Base-by-base conservation (phyloP, 2,329 filamentous ascomycete species). In the Colletotrichum siamense region DNA sequence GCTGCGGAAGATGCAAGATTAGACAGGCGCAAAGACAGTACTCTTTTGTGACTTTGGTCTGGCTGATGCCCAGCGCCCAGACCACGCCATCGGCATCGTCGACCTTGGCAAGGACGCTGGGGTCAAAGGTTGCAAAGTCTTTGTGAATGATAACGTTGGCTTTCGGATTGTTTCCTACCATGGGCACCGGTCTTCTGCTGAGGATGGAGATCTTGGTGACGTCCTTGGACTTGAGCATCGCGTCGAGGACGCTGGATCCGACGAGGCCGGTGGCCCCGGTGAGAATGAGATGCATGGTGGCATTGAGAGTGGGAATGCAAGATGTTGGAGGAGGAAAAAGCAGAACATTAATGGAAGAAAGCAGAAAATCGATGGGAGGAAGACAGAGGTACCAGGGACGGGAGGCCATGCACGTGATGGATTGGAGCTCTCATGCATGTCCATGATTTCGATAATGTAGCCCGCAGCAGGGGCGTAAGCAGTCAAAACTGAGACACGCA, bases 61-160 rank as follows among this genome's bases (percentile, higher is more conserved):
- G 90, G 77, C 90, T 92, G 65, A 93, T 91, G 1, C 94, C 94
- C 62, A 94, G 87, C 0, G 94, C 94, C 94, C 94, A 96, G 1
- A 96, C 92, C 75, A 92, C 94, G 2, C 92, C 94, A 9, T 89
- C 85, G 0, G 94, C 94, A 24, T 91, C 94, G 68, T 89, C 87
- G 1, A 96, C 86, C 80, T 93, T 87, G 24, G 83, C 78, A 16
- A 95, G 86, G 3, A 95, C 79, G 1, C 87, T 86, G 0, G 88
- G 79, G 39, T 90, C 88, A 81, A 95, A 96, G 1, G 82, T 86
- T 16, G 85, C 83, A 81, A 94, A 96, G 82, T 96, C 92, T 18
- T 90, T 87, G 81, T 95, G 93, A 24, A 93, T 85, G 78, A 95
- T 92, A 72, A 95, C 91, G 30, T 90, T 89, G 76, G 92, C 88